Conservation (phyloP, 352 stramenopile species). For the Globisporangium paddicum region DNA sequence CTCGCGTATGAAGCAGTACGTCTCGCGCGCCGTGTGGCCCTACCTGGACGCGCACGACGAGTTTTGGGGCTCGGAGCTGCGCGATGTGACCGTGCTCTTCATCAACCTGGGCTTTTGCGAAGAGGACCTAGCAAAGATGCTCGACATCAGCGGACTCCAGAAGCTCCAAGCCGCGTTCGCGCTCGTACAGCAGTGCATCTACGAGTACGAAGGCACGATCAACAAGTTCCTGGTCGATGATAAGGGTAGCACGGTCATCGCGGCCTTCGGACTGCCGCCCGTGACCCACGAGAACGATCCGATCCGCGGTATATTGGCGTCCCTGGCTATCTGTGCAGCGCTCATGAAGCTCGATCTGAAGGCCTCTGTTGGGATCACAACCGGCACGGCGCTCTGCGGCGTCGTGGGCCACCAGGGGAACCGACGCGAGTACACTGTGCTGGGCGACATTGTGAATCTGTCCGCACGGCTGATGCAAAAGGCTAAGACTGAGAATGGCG, state of each 20-base stretch:
- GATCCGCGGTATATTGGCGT: constrained; percentile 85
- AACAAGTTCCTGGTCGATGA: constrained; percentile 97
- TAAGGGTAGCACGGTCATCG: constrained; percentile 92
- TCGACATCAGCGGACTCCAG: constrained; percentile 62
- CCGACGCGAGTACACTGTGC: constrained; percentile 91
- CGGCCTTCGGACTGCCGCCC: constrained; percentile 89
- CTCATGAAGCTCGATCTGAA: constrained; percentile 63
- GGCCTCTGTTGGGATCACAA: constrained; percentile 90
- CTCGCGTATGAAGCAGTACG: constrained; percentile 87
- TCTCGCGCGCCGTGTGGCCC: constrained; percentile 89
- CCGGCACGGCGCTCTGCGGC: constrained; percentile 89
- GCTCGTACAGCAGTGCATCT: constrained; percentile 87
- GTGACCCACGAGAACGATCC: constrained; percentile 92
- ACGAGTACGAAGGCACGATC: constrained; percentile 93
- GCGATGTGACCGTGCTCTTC: constrained; percentile 91
- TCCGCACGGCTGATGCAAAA: constrained; percentile 91
- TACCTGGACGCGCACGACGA: constrained; percentile 90
- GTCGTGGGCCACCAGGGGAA: constrained; percentile 90
- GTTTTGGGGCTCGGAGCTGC: constrained; percentile 91
- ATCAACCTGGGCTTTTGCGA: constrained; percentile 92
- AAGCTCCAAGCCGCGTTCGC: constrained; percentile 76
- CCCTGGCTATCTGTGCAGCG: constrained; percentile 78
- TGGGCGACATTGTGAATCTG: constrained; percentile 94
- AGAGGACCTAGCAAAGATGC: constrained; percentile 71
- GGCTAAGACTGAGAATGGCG: constrained; percentile 76